A percentile compares a stretch with the other conserved stretches of the same genome.
These are phyloP conservation scores for Lasiosphaeria miniovina DNA, from an alignment of 495 filamentous ascomycete genomes.

Conservation along the genomic window DNA sequence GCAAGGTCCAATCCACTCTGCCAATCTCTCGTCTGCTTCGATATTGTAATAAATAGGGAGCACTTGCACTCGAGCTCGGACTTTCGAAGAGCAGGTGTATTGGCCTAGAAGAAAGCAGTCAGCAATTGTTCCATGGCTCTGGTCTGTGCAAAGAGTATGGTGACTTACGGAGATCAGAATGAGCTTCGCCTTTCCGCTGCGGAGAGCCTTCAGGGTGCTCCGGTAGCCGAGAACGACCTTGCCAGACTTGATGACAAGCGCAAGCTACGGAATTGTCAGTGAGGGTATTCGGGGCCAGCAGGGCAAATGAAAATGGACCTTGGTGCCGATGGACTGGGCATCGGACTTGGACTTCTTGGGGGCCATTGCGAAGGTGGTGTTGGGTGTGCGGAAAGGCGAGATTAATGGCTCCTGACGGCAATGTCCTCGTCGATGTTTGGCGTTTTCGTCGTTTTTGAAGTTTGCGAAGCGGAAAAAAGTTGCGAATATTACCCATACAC, in stretches of 20 bases:
- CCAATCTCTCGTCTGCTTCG: too few relatives aligned
- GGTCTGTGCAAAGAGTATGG: too few relatives aligned
- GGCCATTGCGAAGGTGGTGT: constrained; percentile 59
- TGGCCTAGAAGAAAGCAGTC: constrained; percentile 68
- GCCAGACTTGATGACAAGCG: constrained; percentile 94
- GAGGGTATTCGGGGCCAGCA: neutral
- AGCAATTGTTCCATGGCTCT: constrained; percentile 23
- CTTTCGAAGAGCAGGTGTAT: constrained; percentile 95
- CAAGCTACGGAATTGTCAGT: constrained; percentile 45
- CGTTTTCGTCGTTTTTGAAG: neutral
- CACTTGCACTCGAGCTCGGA: constrained; percentile 70
- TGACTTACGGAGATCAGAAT: constrained; percentile 46
- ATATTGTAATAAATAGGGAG: too few relatives aligned
- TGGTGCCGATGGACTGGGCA: constrained; percentile 85
- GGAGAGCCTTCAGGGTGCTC: constrained; percentile 92
- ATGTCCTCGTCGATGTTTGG: constrained; percentile 22
- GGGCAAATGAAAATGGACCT: constrained; percentile 30
- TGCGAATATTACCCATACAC: neutral
- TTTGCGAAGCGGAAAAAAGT: constrained; percentile 8
- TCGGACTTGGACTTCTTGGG: constrained; percentile 94
- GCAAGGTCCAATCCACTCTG: too few relatives aligned
- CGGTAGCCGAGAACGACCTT: constrained; percentile 84
- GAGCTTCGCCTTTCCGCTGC: constrained; percentile 77
- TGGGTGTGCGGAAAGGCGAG: constrained; percentile 9
- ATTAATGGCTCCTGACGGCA: constrained; percentile 12